phyloP scores from a whole-genome alignment of 225 moss, liverwort and hornwort genomes.

The Thuidium tamariscinum region DNA sequence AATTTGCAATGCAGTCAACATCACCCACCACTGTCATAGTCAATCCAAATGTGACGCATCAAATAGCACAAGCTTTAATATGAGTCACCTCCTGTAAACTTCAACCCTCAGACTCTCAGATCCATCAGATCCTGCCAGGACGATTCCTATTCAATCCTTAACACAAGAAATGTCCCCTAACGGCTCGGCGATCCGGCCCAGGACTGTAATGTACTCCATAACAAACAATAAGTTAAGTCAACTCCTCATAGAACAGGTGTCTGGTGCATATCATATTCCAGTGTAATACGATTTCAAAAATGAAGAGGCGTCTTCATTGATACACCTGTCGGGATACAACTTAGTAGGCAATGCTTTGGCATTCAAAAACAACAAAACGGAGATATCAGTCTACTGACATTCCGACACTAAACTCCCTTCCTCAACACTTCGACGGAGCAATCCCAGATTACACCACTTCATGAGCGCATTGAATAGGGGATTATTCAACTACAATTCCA shows the following conservation, averaged over 20 bases:
- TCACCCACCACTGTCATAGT: not conserved
- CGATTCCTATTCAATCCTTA: not conserved
- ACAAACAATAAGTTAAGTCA: no score
- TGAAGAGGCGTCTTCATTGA: not conserved
- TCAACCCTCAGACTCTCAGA: not conserved
- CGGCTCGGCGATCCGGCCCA: not conserved
- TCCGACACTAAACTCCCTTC: not conserved
- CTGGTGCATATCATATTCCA: no score
- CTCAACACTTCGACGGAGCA: not conserved
- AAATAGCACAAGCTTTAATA: not conserved
- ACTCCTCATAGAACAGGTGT: not conserved
- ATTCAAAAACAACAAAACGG: not conserved
- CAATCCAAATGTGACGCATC: not conserved
- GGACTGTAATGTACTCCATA: no score
- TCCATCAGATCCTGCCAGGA: not conserved
- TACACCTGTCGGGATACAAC: not conserved
- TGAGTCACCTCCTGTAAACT: not conserved
- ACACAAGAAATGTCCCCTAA: not conserved
- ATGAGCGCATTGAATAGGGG: not conserved
- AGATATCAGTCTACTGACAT: not conserved
- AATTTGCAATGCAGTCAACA: no score
- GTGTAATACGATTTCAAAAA: not conserved
- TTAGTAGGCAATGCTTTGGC: not conserved
- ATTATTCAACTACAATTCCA: slow-evolving; percentile 15
- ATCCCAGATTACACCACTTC: not conserved